Base-by-base conservation (phyloP, 805 yeast species). In the Kluyveromyces wickerhamii region DNA sequence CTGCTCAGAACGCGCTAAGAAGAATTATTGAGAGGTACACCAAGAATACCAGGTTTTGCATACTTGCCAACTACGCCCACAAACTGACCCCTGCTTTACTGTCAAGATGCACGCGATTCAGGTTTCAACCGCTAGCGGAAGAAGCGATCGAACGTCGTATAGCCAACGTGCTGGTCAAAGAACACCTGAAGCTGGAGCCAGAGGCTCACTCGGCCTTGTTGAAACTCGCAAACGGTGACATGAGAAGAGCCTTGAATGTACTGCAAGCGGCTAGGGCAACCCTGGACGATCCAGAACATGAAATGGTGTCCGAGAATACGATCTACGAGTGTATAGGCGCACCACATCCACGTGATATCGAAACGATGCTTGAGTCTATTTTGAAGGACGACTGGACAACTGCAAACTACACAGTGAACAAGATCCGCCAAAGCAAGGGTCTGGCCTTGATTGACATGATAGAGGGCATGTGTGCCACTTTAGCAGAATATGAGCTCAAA, bases 301-400 rank as follows among this genome's bases (percentile, higher is more conserved):
- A 68, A 21, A 74, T 72, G 32, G 80, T 92, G 26, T 71, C 79
- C 19, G 72, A 71, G 20, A 77, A 75, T 36, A 79, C 83, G 77
- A 78, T 92, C 23, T 92, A 85, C 56, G 95, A 88, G 43, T 88
- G 96, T 55, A 79, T 92, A 21, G 99, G 99, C 2, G 88, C 94
- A 1, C 97, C 98, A 3, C 82, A 82, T 43, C 97, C 97, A 1
- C 71, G 68, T 25, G 95, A 88, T 45, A 70, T 92, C 16, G 82
- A 82, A 47, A 65, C 75, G 0, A 77, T 87, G 4, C 62, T 92
- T 39, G 80, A 79, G 42, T 72, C 94, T 4, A 76, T 89, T 17
- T 62, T 92, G 53, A 77, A 76, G 46, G 95, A 87, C 41, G 95
- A 87, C 50, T 92, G 96, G 94, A 70, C 82, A 8, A 75, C 87